Conservation (phyloP, 1,139 yeast genomes). For the Yueomyces sp. region DNA sequence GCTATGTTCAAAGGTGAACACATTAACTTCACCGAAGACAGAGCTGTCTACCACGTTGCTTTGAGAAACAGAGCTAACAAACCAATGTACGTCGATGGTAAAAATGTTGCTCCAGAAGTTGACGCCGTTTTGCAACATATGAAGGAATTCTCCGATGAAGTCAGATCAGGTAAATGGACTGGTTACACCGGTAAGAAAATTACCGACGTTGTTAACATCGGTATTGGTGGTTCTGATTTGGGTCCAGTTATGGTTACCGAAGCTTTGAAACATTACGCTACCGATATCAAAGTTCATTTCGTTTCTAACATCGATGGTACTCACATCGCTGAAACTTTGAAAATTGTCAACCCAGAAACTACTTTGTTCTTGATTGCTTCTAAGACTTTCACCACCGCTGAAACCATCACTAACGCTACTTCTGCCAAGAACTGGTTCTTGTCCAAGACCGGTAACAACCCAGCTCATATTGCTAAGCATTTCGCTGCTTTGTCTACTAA, state of each 20-base stretch:
- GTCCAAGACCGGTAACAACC: constrained; percentile 46
- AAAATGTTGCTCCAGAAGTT: constrained; percentile 80
- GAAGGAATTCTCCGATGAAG: constrained; percentile 83
- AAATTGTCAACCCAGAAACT: constrained; percentile 71
- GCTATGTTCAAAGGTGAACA: constrained; percentile 86
- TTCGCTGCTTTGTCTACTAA: constrained; percentile 94
- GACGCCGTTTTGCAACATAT: constrained; percentile 85
- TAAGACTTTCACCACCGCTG: constrained; percentile 98
- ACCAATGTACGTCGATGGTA: constrained; percentile 80
- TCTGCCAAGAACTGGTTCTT: constrained; percentile 93
- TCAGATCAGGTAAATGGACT: constrained; percentile 89
- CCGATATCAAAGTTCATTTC: constrained; percentile 72
- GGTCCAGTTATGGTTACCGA: constrained; percentile 99
- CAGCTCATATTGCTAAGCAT: constrained; percentile 79
- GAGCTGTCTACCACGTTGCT: constrained; percentile 96
- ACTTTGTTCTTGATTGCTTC: constrained; percentile 92
- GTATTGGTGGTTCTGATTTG: constrained; percentile 97
- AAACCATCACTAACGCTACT: constrained; percentile 90
- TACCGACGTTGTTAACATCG: constrained; percentile 90
- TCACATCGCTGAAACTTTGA: constrained; percentile 83
- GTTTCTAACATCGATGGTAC: constrained; percentile 98
- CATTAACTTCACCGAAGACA: constrained; percentile 88
- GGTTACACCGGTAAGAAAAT: constrained; percentile 94
- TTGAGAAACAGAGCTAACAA: constrained; percentile 81
- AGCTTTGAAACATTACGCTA: constrained; percentile 82